Evolutionary conservation across 805 yeast genomes (phyloP), one percentile per base, ranked within the genome.

Genomic region (Ogataea neopini): DNA sequence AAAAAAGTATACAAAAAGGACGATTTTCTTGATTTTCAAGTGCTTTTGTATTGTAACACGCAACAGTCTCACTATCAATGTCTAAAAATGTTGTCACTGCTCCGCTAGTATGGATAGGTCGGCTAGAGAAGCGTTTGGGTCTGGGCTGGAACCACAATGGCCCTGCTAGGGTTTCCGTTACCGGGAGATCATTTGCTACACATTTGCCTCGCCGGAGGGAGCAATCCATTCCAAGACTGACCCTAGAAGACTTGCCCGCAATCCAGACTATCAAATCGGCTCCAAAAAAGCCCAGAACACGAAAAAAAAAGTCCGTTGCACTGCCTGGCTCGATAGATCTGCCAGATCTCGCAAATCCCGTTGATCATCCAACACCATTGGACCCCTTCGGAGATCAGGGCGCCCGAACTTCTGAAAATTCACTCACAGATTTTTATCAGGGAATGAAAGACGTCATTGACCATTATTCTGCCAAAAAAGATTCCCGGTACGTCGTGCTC

Each of bases 401-500:
- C 6, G 47, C 57, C n/a, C 47, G 47, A 19, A 53, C 55, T 1
- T 5, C 32, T 2, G 56, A 51, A 6, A 51, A 50, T 18, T 56
- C 59, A 7, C 45, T 64, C 13, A 57, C 70, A 0, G 62, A 57
- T 17, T 66, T 67, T 40, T 67, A 67, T 42, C 65, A 60, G 38
- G 54, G 54, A 2, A 56, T 68, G 49, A 56, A 60, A 42, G 66
- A 61, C 20, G 57, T 52, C 0, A 59, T 61, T 13, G 63, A 60
- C 22, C 43, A 50, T 28, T 66, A 58, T 42, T 37, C 64, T 1
- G 36, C 49, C 13, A 44, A 57, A 13, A 38, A 43, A 2, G 63
- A 61, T 32, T 60, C 58, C 3, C 60, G 55, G 14, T 63, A 82
- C 51, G 83, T 86, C 0, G 83, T 87, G 0, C 59, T 84, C 32